Conservation (phyloP, 768 basidiomycete species). For the Phaeolepiota aurea region DNA sequence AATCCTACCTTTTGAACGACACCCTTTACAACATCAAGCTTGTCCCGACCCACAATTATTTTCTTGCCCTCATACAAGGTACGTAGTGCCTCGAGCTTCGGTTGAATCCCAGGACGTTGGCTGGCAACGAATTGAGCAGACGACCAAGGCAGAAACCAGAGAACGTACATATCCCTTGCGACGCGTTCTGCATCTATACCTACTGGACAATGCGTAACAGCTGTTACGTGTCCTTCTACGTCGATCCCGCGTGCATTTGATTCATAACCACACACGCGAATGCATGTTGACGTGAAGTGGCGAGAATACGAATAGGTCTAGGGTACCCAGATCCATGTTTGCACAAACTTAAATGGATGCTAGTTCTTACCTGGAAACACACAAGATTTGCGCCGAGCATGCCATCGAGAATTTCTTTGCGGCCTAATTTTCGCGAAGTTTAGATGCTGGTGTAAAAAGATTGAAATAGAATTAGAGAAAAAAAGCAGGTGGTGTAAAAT, state of each 20-base stretch:
- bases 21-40: conserved; percentile 97
- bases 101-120: conserved; percentile 71
- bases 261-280: conserved; percentile 95
- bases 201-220: conserved; percentile 87
- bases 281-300: conserved; percentile 91
- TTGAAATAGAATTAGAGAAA: neutral
- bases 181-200: conserved; percentile 93
- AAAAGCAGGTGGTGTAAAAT: neutral
- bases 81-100: conserved; percentile 82
- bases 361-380: conserved; percentile 69
- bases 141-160: neutral
- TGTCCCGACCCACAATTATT: conserved; percentile 96
- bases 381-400: conserved; percentile 97
- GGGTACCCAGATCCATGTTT: too few species aligned
- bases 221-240: conserved; percentile 75
- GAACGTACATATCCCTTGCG: conserved; percentile 60
- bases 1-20: conserved; percentile 80
- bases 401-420: conserved; percentile 92
- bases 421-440: conserved; percentile 27
- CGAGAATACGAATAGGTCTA: conserved; percentile 91
- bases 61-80: conserved; percentile 92
- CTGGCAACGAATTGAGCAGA: conserved; percentile 18
- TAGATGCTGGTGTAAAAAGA: too few species aligned
- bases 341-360: neutral
- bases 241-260: conserved; percentile 68